A percentile compares a stretch with the other conserved stretches of the same genome.
Evolutionary conservation across 2,329 filamentous ascomycete genomes (phyloP).

Genomic region (Epichloe scottii): DNA sequence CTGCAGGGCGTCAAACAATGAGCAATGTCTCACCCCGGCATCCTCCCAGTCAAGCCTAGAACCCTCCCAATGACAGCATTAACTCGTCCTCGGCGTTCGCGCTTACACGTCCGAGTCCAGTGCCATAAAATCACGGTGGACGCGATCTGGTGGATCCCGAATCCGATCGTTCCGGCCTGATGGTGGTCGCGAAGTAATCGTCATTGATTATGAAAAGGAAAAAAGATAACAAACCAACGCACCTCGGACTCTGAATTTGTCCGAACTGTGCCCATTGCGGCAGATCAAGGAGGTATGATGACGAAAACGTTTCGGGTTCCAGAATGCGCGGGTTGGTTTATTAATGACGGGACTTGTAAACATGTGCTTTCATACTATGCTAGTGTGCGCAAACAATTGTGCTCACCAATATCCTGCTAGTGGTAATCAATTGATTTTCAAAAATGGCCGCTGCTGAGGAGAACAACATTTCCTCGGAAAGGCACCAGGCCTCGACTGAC

Average conservation of each 20-base stretch:
- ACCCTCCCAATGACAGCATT: too few relatives aligned
- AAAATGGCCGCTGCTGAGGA: neutral
- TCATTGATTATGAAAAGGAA: neutral
- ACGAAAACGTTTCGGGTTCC: neutral
- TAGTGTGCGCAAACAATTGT: too few relatives aligned
- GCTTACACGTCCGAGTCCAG: too few relatives aligned
- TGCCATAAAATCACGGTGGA: too few relatives aligned
- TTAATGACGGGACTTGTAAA: too few relatives aligned
- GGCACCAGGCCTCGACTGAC: neutral
- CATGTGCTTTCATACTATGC: neutral
- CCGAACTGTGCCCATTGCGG: neutral
- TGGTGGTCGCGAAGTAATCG: neutral
- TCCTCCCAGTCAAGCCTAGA: too few relatives aligned
- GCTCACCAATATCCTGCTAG: too few relatives aligned
- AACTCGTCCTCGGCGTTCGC: too few relatives aligned
- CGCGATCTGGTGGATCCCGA: too few relatives aligned
- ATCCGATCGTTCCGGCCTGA: neutral
- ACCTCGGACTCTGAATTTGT: neutral
- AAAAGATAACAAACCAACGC: neutral
- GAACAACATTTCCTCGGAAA: neutral
- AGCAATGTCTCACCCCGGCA: too few relatives aligned
- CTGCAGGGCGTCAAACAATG: too few relatives aligned
- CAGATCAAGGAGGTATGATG: neutral
- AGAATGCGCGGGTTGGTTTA: too few relatives aligned
- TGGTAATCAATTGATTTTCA: neutral